Evolutionary conservation across 2,329 filamentous ascomycete genomes (phyloP), one percentile per base, ranked within the genome.

Genomic region (Amesomyces nigricolor): DNA sequence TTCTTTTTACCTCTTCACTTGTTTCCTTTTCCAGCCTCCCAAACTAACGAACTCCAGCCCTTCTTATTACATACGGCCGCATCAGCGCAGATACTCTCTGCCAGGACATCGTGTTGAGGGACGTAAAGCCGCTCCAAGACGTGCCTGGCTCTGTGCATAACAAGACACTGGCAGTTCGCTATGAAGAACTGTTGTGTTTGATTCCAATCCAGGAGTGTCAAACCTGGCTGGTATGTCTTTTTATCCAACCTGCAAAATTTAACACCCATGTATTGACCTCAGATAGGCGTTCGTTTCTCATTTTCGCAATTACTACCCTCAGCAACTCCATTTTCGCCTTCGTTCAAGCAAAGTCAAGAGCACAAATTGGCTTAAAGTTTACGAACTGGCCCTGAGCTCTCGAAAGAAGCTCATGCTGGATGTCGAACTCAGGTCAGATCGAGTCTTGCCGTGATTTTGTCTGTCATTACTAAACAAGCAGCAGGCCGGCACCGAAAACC

Each of bases 261-360:
- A 17, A 9, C 9, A 22, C 16, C 11, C 13, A n/a, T n/a, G 11
- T 40, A n/a, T 22, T 52, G 5, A 52, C 8, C 3, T 35, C 2
- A 1, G 10, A 0, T 19, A 65, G 73, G 63, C 63, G 3, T 76
- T 77, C 45, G 40, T 74, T 2, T 66, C 71, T 0, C 71, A 73
- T 42, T 77, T 77, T 44, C 64, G 66, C 40, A 68, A 70, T 5
- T 75, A 75, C 56, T 77, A 74, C 72, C 73, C 74, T 1, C 62
- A 62, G 9, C 58, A 59, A 2, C 54, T 74, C 1, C 66, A 68
- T n/a, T 74, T 77, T 35, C 70, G 56, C 35, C 53, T 58, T 14
- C 53, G 47, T 0, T 51, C 57, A 7, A 58, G 48, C 6, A n/a
- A 53, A 2, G 40, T 66, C 2, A 58, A 43, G 13, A 52, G 56